Percentiles rank a stretch among this genome's conserved stretches.
These are phyloP conservation scores for Mrakia gelida DNA, from an alignment of 768 basidiomycete species.

Conservation along the genomic window DNA sequence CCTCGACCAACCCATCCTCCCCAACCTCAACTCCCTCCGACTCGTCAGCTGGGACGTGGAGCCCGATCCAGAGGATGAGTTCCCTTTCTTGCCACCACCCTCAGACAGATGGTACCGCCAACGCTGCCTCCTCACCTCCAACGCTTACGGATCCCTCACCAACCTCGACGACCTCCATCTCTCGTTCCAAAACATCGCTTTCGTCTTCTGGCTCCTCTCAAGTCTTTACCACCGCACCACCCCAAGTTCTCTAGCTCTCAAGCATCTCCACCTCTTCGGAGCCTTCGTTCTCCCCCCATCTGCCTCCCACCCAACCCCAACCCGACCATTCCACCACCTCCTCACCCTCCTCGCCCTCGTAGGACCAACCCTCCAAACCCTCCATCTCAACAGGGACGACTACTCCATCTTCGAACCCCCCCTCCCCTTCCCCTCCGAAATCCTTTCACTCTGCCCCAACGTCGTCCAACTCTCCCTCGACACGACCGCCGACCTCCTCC, in stretches of 20 bases:
- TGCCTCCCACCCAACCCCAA: no score
- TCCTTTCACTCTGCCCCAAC: not conserved
- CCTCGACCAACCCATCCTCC: not conserved
- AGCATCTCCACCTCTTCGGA: not conserved
- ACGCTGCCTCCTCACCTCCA: not conserved
- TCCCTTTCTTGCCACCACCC: not conserved
- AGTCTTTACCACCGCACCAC: not conserved
- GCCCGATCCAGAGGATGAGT: not conserved
- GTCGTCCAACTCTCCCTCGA: not conserved
- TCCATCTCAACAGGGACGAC: not conserved
- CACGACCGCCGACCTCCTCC: not conserved
- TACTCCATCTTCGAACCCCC: not conserved
- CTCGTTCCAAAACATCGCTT: not conserved
- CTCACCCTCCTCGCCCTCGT: not conserved
- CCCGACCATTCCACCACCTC: not conserved
- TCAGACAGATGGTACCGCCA: not conserved
- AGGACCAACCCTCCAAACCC: not conserved
- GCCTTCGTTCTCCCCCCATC: not conserved
- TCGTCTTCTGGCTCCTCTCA: not conserved
- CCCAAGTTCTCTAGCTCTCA: not conserved
- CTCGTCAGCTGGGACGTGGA: not conserved
- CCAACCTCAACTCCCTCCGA: not conserved
- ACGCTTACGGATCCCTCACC: not conserved
- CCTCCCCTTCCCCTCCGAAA: not conserved
- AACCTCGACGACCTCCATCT: not conserved